A percentile compares a stretch with the other conserved stretches of the same genome.
Evolutionary conservation across 139 green algal genomes (phyloP).

Genomic region (Closterium sp.): DNA sequence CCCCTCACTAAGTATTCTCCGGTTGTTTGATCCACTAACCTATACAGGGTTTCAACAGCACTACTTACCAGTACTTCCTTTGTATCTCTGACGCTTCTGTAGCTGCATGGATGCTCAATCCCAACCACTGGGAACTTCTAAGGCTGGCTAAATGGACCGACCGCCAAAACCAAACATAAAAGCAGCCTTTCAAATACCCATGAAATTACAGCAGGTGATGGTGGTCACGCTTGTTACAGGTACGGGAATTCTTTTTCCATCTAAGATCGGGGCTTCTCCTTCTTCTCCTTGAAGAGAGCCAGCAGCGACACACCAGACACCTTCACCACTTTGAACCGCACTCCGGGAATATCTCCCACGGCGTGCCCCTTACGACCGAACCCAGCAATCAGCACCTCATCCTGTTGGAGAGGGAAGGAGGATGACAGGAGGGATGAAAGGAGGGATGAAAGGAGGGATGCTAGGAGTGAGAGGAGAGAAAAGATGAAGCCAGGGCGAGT

Average conservation of each 20-base stretch:
- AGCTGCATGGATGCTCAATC: too few species aligned
- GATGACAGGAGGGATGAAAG: not conserved
- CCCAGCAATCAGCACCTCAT: slow-evolving; percentile 97
- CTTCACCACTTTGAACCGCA: slow-evolving; percentile 99
- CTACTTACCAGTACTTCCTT: too few species aligned
- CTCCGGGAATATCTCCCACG: slow-evolving; percentile 99
- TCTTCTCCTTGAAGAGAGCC: slow-evolving; percentile 97
- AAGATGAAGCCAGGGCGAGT: too few species aligned
- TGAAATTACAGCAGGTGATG: not conserved
- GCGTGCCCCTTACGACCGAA: slow-evolving; percentile 97
- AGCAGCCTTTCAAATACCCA: not conserved
- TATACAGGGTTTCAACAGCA: too few species aligned
- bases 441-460: not conserved
- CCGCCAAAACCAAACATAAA: too few species aligned
- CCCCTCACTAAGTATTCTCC: too few species aligned
- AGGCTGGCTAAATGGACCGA: too few species aligned
- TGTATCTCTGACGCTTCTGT: too few species aligned
- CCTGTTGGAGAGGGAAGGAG: slow-evolving; percentile 18
- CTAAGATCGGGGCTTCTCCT: slow-evolving; percentile 93
- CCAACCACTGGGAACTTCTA: too few species aligned
- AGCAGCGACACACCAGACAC: slow-evolving; percentile 94
- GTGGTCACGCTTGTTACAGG: not conserved
- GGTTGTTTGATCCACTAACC: too few species aligned
- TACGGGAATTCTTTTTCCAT: not conserved
- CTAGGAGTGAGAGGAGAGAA: not conserved